Evolutionary conservation across 345 rosid species (phyloP), one percentile per base, ranked within the genome.

Genomic region (Viola odorata): DNA sequence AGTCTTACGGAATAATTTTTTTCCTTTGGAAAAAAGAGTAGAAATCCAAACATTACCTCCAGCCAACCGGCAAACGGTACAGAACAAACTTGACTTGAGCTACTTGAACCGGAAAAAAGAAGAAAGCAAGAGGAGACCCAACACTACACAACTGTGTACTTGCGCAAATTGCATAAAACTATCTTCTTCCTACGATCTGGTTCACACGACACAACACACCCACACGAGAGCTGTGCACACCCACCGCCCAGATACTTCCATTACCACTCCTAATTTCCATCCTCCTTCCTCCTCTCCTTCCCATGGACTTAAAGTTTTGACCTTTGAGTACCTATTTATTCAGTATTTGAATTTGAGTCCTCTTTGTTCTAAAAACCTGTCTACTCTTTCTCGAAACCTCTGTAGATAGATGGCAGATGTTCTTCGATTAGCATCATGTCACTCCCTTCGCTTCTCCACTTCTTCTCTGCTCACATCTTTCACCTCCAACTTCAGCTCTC

Each of bases 401-500:
- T 38, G n/a, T 44, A 52, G 45, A 61, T 74, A 65, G 63, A 88
- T 88, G 96, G 91, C 88, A 53, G 90, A 81, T 77, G 86, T 71
- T 73, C 61, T 82, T 67, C 53, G 73, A 60, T 72, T 77, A n/a
- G 66, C 78, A 41, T 73, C 82, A 5, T 60, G 67, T 45, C 75
- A 68, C 53, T 74, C 84, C 1, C 71, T 78, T 70, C 69, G 80
- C 62, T 69, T 77, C 57, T 70, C 32, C 32, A 0, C 90, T 17
- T 71, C 72, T 56, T 72, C 72, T 45, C 42, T 81, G 32, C 59
- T 75, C 57, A 57, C 75, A 32, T 60, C 81, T 48, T 76, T 71
- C 23, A 49, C 80, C 32, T 69, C 80, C 52, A 68, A 79, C 63
- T 67, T 66, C 32, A 73, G 60, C 44, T 70, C 78, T 63, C 69